Percentiles rank a stretch among this genome's conserved stretches.
These are phyloP conservation scores for Staphylotrichum tortipilum DNA, from an alignment of 495 filamentous ascomycete species.

Conservation along the genomic window DNA sequence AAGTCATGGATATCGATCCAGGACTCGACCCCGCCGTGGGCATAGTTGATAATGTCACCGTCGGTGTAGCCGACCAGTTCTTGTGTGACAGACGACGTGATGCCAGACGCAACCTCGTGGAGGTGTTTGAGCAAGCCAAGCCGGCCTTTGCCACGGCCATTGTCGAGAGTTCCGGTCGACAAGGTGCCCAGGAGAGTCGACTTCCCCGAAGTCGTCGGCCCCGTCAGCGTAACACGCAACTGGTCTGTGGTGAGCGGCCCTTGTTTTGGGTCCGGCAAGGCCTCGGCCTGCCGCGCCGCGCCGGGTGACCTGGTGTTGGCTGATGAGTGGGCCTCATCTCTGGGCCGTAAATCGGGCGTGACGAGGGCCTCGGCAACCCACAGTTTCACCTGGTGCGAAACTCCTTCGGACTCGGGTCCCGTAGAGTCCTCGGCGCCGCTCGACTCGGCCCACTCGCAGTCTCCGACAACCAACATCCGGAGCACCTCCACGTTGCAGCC, in stretches of 20 bases:
- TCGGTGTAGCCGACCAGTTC: conserved; percentile 79
- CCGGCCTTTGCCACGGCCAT: conserved; percentile 81
- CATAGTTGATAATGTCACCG: conserved; percentile 73
- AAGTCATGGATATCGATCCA: conserved; percentile 89
- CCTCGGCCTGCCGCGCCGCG: conserved; percentile 8
- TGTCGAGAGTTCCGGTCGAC: conserved; percentile 79
- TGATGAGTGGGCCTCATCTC: conserved; percentile 8
- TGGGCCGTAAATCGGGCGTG: conserved; percentile 29
- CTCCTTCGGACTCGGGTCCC: not conserved
- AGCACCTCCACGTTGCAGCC: conserved; percentile 82
- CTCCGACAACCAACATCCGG: conserved; percentile 75
- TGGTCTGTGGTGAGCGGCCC: conserved; percentile 52
- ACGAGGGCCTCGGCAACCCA: conserved; percentile 79
- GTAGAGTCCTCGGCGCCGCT: conserved; percentile 5
- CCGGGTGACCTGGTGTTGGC: conserved; percentile 1
- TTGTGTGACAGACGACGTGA: conserved; percentile 88
- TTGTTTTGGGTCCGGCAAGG: conserved; percentile 18
- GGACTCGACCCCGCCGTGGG: conserved; percentile 73
- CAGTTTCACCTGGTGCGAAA: conserved; percentile 46
- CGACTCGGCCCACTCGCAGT: conserved; percentile 62
- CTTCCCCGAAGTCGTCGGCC: conserved; percentile 88
- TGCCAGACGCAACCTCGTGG: conserved; percentile 85
- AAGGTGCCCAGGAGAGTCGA: conserved; percentile 83
- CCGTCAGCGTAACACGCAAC: conserved; percentile 82
- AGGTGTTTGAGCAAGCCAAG: conserved; percentile 82